phyloP scores from a whole-genome alignment of 2,329 filamentous ascomycete species.

The Phialophora chinensis region DNA sequence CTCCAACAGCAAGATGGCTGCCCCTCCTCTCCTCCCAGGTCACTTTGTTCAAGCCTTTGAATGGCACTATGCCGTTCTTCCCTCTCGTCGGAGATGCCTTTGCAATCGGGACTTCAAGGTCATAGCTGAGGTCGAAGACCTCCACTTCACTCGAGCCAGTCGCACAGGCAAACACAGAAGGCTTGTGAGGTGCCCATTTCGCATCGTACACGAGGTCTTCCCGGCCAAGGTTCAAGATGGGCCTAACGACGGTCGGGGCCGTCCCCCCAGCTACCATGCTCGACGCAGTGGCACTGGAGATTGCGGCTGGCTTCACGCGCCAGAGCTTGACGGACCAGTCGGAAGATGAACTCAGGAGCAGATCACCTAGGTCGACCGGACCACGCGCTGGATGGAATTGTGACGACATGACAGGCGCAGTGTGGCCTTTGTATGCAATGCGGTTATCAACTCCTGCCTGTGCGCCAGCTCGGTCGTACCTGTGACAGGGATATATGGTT shows the following conservation, averaged over 20 bases:
- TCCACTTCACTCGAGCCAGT: slow-evolving; percentile 92
- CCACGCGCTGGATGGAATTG: slow-evolving; percentile 94
- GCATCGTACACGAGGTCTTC: slow-evolving; percentile 98
- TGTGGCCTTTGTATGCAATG: slow-evolving; percentile 86
- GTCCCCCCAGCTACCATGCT: slow-evolving; percentile 44
- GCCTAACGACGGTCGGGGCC: slow-evolving; percentile 62
- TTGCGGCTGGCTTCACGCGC: slow-evolving; percentile 72
- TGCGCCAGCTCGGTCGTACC: slow-evolving; percentile 95
- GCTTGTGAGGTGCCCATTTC: slow-evolving; percentile 91
- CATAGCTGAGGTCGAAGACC: slow-evolving; percentile 91
- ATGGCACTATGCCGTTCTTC: slow-evolving; percentile 71
- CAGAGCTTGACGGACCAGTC: slow-evolving; percentile 98
- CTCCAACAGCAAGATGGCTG: slow-evolving; percentile 83
- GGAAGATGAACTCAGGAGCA: slow-evolving; percentile 88
- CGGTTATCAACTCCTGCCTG: slow-evolving; percentile 93
- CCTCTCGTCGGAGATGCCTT: slow-evolving; percentile 72
- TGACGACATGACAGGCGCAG: slow-evolving; percentile 92
- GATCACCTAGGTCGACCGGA: slow-evolving; percentile 89
- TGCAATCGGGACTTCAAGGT: slow-evolving; percentile 89
- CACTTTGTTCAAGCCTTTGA: slow-evolving; percentile 89
- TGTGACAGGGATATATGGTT: slow-evolving; percentile 92
- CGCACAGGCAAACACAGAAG: slow-evolving; percentile 91
- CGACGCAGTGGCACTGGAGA: slow-evolving; percentile 52
- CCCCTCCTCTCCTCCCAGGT: slow-evolving; percentile 93
- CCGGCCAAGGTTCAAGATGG: slow-evolving; percentile 85